These are phyloP conservation scores for Gossypium longicalyx DNA, from an alignment of 345 rosid species.

Conservation along the genomic window DNA sequence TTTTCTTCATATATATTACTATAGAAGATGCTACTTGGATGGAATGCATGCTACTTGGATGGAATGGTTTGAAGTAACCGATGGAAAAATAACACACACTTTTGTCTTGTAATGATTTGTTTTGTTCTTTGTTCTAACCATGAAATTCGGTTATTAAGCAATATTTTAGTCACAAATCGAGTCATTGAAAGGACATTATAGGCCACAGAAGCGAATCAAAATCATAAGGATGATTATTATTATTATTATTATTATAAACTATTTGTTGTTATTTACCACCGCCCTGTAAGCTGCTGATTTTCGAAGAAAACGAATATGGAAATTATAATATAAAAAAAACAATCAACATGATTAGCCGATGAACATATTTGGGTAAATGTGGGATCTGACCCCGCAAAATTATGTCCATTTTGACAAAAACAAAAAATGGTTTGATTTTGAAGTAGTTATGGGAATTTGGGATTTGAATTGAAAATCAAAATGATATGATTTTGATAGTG, in stretches of 20 bases:
- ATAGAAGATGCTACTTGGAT: background rate
- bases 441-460: background rate
- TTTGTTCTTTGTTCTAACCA: background rate
- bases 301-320: background rate
- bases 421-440: background rate
- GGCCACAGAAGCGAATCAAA: background rate
- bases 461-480: background rate
- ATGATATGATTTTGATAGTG: background rate
- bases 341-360: background rate
- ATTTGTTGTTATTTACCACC: background rate
- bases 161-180: background rate
- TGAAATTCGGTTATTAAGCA: background rate
- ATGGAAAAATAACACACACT: background rate
- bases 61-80: background rate
- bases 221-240: background rate
- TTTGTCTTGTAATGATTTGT: background rate
- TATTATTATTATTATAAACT: background rate
- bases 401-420: constrained; percentile 10
- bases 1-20: background rate
- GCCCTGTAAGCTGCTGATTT: background rate
- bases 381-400: constrained; percentile 6
- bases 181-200: constrained; percentile 15
- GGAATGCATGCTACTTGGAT: constrained; percentile 6
- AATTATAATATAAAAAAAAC: background rate
- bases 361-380: background rate